Conservation (phyloP, 2,329 filamentous ascomycete species). For the Stagonosporopsis cucurbitacearum region DNA sequence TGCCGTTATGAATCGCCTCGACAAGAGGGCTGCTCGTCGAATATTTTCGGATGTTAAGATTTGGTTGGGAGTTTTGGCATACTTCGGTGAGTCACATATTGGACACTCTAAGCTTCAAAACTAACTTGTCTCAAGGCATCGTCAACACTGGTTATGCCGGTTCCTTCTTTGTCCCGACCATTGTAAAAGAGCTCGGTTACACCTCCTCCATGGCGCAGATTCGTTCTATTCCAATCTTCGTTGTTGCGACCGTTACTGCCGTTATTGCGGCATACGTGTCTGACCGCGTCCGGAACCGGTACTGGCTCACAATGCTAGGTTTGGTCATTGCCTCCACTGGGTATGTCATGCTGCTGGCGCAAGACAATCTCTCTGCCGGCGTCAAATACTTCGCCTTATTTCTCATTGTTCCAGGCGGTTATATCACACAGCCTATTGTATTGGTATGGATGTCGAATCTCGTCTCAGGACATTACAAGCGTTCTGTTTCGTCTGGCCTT, state of each 20-base stretch:
- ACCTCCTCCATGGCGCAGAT: slow-evolving; percentile 47
- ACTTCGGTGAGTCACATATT: slow-evolving; percentile 23
- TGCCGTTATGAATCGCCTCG: slow-evolving; percentile 61
- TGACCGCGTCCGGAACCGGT: slow-evolving; percentile 61
- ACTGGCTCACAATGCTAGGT: slow-evolving; percentile 59
- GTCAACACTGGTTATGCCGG: slow-evolving; percentile 57
- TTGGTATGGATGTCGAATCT: slow-evolving; percentile 66
- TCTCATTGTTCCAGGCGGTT: slow-evolving; percentile 61
- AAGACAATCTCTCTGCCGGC: slow-evolving; percentile 52
- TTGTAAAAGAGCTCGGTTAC: slow-evolving; percentile 50
- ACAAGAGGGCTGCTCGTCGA: slow-evolving; percentile 55
- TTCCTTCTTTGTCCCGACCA: slow-evolving; percentile 51
- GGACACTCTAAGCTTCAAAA: neutral
- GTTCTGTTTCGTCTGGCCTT: slow-evolving; percentile 59
- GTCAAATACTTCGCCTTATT: slow-evolving; percentile 63
- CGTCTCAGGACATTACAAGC: slow-evolving; percentile 65
- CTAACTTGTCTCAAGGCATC: slow-evolving; percentile 28
- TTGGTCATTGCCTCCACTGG: slow-evolving; percentile 59
- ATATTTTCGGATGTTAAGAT: slow-evolving; percentile 51
- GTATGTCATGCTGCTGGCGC: slow-evolving; percentile 61
- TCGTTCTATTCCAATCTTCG: slow-evolving; percentile 49
- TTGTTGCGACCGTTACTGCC: slow-evolving; percentile 47
- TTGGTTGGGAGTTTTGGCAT: slow-evolving; percentile 32
- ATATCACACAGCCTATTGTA: slow-evolving; percentile 61
- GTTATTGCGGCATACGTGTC: slow-evolving; percentile 53